Percentiles rank a stretch among this genome's conserved stretches.
phyloP scores from a whole-genome alignment of 2,329 filamentous ascomycete species.

The Aspergillus brunneoviolaceus region DNA sequence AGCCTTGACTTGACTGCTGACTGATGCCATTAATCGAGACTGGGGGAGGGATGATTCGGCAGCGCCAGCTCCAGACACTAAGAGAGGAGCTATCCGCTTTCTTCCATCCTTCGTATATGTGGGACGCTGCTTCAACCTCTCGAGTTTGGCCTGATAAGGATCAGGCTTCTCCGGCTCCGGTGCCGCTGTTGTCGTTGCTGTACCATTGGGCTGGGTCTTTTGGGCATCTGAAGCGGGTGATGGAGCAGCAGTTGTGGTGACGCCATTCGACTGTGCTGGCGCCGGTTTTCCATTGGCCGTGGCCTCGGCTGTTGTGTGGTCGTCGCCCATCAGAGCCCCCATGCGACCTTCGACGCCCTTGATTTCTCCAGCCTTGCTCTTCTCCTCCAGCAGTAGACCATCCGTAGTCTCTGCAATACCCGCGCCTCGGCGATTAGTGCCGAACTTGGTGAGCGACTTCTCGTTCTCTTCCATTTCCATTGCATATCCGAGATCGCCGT shows the following conservation, averaged over 20 bases:
- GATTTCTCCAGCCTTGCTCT: slow-evolving; percentile 86
- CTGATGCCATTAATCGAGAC: slow-evolving; percentile 79
- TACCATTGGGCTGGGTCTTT: slow-evolving; percentile 40
- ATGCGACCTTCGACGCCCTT: slow-evolving; percentile 90
- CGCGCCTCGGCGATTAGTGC: slow-evolving; percentile 79
- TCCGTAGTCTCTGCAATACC: slow-evolving; percentile 93
- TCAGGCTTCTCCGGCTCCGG: slow-evolving; percentile 48
- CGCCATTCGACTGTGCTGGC: slow-evolving; percentile 46
- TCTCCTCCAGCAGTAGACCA: slow-evolving; percentile 80
- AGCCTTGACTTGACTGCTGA: slow-evolving; percentile 62
- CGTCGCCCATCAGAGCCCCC: slow-evolving; percentile 97
- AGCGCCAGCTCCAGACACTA: slow-evolving; percentile 85
- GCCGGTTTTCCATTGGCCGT: slow-evolving; percentile 48
- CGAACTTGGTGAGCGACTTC: slow-evolving; percentile 88
- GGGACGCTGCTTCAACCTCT: slow-evolving; percentile 81
- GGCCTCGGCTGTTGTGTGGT: slow-evolving; percentile 56
- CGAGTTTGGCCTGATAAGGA: slow-evolving; percentile 59
- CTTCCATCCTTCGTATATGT: slow-evolving; percentile 96
- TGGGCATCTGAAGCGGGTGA: slow-evolving; percentile 34
- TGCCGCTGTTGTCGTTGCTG: slow-evolving; percentile 29
- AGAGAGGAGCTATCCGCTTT: slow-evolving; percentile 87
- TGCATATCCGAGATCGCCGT: slow-evolving; percentile 85
- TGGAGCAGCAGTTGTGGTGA: slow-evolving; percentile 34
- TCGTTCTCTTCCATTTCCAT: slow-evolving; percentile 86
- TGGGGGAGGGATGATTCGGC: slow-evolving; percentile 87